phyloP scores from a whole-genome alignment of 495 filamentous ascomycete genomes.

The Daldinia bambusicola region DNA sequence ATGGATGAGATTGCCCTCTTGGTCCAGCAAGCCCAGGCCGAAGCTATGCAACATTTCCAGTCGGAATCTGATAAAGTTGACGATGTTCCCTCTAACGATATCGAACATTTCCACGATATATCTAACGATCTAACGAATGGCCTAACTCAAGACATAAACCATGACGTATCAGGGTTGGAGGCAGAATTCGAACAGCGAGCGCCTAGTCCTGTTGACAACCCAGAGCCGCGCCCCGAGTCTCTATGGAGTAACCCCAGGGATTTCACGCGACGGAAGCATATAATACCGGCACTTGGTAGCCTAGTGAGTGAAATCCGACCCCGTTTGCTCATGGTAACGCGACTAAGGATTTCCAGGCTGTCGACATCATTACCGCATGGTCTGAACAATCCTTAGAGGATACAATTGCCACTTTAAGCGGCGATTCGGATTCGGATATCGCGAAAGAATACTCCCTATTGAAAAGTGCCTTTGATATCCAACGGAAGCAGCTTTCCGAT shows the following conservation, averaged over 20 bases:
- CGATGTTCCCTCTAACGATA: conserved; percentile 14
- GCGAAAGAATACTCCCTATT: conserved; percentile 83
- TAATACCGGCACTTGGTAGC: conserved; percentile 56
- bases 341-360: conserved; percentile 48
- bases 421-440: conserved; percentile 76
- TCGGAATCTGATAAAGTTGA: conserved; percentile 19
- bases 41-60: conserved; percentile 47
- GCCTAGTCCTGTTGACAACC: conserved; percentile 30
- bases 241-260: conserved; percentile 48
- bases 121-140: neutral
- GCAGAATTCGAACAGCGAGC: conserved; percentile 19
- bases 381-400: conserved; percentile 63
- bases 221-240: conserved; percentile 41
- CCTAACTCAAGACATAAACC: conserved; percentile 3
- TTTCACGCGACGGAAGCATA: conserved; percentile 48
- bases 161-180: conserved; percentile 27
- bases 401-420: conserved; percentile 74
- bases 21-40: conserved; percentile 45
- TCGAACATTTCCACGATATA: conserved; percentile 19
- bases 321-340: neutral
- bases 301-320: conserved; percentile 41
- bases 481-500: conserved; percentile 80
- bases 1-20: conserved; percentile 47
- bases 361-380: conserved; percentile 57
- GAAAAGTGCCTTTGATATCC: conserved; percentile 81